Conservation (phyloP, 805 yeast genomes). For the Kuraishia piskuri region DNA sequence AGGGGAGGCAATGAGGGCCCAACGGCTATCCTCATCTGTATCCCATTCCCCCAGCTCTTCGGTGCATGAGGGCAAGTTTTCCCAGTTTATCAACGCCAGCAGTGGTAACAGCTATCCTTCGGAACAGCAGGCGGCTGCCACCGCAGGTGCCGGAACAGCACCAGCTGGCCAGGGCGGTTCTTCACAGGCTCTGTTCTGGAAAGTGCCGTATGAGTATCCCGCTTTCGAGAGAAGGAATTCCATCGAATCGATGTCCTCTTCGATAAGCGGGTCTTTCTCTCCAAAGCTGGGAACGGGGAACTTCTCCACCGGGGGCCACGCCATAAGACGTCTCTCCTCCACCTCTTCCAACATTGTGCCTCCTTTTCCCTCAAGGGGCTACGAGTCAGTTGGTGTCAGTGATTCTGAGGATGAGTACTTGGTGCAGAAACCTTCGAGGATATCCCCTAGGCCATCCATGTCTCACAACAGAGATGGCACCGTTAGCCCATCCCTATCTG, state of each 20-base stretch:
- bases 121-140: background rate
- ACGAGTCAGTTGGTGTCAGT: constrained; percentile 18
- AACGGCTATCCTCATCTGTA: background rate
- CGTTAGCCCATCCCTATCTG: constrained; percentile 17
- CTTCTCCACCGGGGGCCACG: background rate
- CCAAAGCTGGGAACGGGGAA: background rate
- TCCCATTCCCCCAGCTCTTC: constrained; percentile 1
- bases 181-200: constrained; percentile 35
- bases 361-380: constrained; percentile 5
- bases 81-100: background rate
- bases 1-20: background rate
- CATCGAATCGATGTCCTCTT: constrained; percentile 40
- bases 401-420: constrained; percentile 26
- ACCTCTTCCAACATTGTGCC: background rate
- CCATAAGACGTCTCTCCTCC: background rate
- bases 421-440: constrained; percentile 4
- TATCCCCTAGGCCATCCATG: background rate
- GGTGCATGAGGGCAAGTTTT: background rate
- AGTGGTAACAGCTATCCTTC: background rate
- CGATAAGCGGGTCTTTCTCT: constrained; percentile 24
- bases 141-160: background rate
- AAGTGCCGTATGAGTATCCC: constrained; percentile 54
- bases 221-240: constrained; percentile 31
- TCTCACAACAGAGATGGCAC: constrained; percentile 11
- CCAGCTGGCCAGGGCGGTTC: background rate